Conservation (phyloP, 225 moss, liverwort and hornwort species). For the Asterella californica region DNA sequence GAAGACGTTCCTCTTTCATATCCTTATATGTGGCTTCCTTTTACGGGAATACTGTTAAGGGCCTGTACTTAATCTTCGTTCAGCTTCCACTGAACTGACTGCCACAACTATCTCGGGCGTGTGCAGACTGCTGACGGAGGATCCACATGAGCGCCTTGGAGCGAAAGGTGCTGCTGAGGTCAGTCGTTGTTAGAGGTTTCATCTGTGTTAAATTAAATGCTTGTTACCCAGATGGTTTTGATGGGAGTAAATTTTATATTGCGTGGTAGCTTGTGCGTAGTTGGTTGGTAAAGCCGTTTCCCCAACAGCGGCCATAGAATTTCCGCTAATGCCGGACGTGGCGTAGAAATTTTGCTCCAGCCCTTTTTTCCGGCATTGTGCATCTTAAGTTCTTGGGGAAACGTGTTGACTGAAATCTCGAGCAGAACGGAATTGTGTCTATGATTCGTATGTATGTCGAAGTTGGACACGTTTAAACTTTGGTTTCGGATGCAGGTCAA, state of each 20-base stretch:
- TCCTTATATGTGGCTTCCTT: neutral
- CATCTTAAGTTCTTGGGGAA: neutral
- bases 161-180: constrained; percentile 98
- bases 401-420: too few relatives aligned
- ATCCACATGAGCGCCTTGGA: constrained; percentile 85
- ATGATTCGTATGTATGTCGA: too few relatives aligned
- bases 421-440: too few relatives aligned
- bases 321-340: neutral
- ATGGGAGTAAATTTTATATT: neutral
- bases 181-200: constrained; percentile 13
- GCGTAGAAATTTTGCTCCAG: too few relatives aligned
- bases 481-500: constrained; percentile 59
- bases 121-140: constrained; percentile 81
- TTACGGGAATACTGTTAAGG: neutral
- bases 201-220: neutral
- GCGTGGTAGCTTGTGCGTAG: neutral
- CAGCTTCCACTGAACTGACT: neutral
- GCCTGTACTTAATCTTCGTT: neutral
- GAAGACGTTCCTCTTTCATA: neutral
- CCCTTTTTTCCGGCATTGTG: neutral
- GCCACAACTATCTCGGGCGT: neutral
- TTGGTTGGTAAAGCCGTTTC: neutral
- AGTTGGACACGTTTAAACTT: neutral
- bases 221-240: neutral
- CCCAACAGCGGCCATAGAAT: neutral